Evolutionary conservation across 2,329 filamentous ascomycete species (phyloP).

Genomic region (Byssoonygena ceratinophila): DNA sequence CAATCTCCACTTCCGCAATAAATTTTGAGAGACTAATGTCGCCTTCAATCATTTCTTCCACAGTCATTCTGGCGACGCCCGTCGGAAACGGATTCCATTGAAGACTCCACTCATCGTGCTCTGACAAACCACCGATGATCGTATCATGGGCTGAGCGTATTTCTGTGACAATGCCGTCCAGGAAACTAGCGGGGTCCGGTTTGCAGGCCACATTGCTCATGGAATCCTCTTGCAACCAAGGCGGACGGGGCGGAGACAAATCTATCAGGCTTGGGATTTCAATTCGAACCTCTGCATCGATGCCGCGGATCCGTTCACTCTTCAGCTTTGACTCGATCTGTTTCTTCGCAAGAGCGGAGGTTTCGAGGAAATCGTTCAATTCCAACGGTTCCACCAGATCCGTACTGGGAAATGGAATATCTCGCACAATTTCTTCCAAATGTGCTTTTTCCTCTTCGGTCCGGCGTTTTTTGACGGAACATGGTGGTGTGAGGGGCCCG

Average conservation of each 20-base stretch:
- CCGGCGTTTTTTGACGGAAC: constrained; percentile 28
- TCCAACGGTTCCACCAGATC: background rate
- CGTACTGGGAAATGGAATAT: background rate
- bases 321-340: constrained; percentile 28
- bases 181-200: background rate
- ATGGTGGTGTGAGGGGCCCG: constrained; percentile 36
- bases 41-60: background rate
- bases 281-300: constrained; percentile 40
- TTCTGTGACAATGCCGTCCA: background rate
- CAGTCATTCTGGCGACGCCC: background rate
- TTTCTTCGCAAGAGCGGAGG: constrained; percentile 22
- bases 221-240: constrained; percentile 33
- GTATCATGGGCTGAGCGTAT: background rate
- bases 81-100: constrained; percentile 8
- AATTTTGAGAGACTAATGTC: background rate
- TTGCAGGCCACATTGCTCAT: background rate
- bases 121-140: background rate
- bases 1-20: background rate
- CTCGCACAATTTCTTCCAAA: background rate
- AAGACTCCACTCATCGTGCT: constrained; percentile 3
- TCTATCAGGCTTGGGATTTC: constrained; percentile 42
- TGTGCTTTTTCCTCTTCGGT: background rate
- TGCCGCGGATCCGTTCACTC: constrained; percentile 39
- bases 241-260: constrained; percentile 31
- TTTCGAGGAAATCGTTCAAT: constrained; percentile 26